Evolutionary conservation across 2,329 filamentous ascomycete species (phyloP), one percentile per base, ranked within the genome.

Genomic region (Fusarium poae): DNA sequence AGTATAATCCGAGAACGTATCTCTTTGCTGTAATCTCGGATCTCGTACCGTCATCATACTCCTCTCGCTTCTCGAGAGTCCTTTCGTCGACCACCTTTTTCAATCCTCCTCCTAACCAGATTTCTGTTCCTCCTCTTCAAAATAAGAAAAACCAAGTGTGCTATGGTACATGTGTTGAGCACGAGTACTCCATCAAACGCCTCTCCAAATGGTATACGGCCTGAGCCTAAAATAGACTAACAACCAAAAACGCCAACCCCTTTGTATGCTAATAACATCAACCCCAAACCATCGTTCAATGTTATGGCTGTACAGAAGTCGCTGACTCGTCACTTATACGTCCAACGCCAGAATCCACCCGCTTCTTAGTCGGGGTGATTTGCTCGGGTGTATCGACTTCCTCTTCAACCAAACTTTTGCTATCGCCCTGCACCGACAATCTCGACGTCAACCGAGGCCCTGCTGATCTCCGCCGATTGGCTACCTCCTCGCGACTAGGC

Each of bases 271-370:
- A 58, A 37, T 59, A 32, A 34, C 49, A 55, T 60, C 61, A 42
- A 57, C 52, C 45, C 34, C 42, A 39, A 58, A 23, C 16, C 30
- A 18, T 34, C 39, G 50, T n/a, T 62, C 42, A 59, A 55, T 62
- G 52, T 25, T 34, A 30, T 18, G 59, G 40, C 42, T 55, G 35
- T 56, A 29, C 48, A n/a, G 63, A 62, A 51, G 73, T 72, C 15
- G 61, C 67, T 11, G 74, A 75, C 15, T 76, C 75, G 8, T 67
- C 67, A 51, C 76, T 78, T 54, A 78, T 71, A 30, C 74, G 74
- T 2, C 75, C 78, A 21, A 79, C 69, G 1, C 77, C 77, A 29
- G 78, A 79, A 55, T 79, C 78, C 16, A 76, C 75, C 23, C 76
- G 71, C 61, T 76, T 76, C 67, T 78, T 78, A 30, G 42, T 65